Evolutionary conservation across 495 filamentous ascomycete species (phyloP).

Genomic region (Penicillium psychrofluorescens): DNA sequence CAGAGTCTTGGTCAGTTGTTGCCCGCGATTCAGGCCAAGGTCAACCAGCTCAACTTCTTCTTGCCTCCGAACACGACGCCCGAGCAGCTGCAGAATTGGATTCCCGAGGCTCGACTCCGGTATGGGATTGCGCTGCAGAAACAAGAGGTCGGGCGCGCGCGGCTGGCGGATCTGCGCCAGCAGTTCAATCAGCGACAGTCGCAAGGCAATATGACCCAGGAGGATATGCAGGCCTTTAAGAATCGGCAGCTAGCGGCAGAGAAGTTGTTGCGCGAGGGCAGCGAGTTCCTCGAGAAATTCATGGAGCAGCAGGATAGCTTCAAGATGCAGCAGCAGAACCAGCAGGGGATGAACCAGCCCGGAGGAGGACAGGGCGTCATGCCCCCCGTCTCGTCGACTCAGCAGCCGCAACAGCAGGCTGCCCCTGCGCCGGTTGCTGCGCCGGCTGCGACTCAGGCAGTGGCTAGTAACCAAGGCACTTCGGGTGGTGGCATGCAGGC

Average conservation of each 20-base stretch:
- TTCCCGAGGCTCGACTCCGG: slow-evolving; percentile 43
- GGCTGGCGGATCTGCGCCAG: slow-evolving; percentile 29
- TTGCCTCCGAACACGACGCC: slow-evolving; percentile 40
- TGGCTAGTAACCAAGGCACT: too few relatives aligned
- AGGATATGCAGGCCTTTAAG: slow-evolving; percentile 39
- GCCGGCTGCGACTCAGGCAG: slow-evolving; percentile 10
- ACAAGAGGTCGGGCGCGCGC: slow-evolving; percentile 39
- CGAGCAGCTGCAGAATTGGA: slow-evolving; percentile 42
- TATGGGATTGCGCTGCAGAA: slow-evolving; percentile 48
- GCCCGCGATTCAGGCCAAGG: slow-evolving; percentile 38
- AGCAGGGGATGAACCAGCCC: slow-evolving; percentile 21
- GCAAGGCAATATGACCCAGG: slow-evolving; percentile 29
- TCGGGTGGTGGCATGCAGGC: slow-evolving; percentile 11
- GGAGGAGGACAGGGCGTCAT: slow-evolving; percentile 1
- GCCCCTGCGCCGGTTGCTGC: slow-evolving; percentile 6
- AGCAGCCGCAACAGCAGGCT: slow-evolving; percentile 8
- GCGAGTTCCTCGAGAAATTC: slow-evolving; percentile 40
- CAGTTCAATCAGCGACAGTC: slow-evolving; percentile 30
- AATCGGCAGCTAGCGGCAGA: slow-evolving; percentile 35
- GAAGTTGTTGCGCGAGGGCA: slow-evolving; percentile 39
- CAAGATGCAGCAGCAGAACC: slow-evolving; percentile 36
- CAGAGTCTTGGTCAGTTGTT: slow-evolving; percentile 33
- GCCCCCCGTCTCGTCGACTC: too few relatives aligned
- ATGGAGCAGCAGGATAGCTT: slow-evolving; percentile 41
- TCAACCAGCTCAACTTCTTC: slow-evolving; percentile 38